These are phyloP conservation scores for Daldinia childiae DNA, from an alignment of 495 filamentous ascomycete genomes.

Conservation along the genomic window DNA sequence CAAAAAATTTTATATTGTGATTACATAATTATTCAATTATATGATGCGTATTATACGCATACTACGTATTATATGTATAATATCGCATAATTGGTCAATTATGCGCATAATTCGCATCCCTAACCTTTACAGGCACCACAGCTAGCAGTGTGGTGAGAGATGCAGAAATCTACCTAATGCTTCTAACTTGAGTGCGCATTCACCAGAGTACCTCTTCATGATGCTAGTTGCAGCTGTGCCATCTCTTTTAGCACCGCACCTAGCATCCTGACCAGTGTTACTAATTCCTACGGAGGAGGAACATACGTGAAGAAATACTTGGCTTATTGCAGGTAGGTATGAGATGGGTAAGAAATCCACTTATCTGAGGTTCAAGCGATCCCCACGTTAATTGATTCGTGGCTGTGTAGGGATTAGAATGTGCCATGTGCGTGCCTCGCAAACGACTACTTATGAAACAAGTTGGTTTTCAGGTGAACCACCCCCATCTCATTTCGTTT, in stretches of 20 bases:
- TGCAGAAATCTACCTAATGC: too few relatives aligned
- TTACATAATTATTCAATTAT: too few relatives aligned
- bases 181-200: neutral
- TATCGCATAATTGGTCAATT: too few relatives aligned
- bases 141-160: too few relatives aligned
- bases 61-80: too few relatives aligned
- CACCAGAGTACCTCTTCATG: neutral
- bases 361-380: slow-evolving; percentile 6
- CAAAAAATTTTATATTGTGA: too few relatives aligned
- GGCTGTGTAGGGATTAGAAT: neutral
- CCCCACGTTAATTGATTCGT: slow-evolving; percentile 10
- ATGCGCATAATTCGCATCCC: too few relatives aligned
- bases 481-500: slow-evolving; percentile 1
- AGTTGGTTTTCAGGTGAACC: neutral
- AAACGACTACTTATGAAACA: neutral
- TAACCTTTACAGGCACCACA: too few relatives aligned
- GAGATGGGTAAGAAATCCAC: slow-evolving; percentile 8
- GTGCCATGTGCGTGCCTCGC: neutral
- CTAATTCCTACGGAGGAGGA: neutral
- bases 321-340: slow-evolving; percentile 4
- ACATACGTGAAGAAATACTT: neutral
- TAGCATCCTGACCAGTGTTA: neutral
- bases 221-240: neutral
- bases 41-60: too few relatives aligned
- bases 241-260: neutral